phyloP scores from a whole-genome alignment of 164 flowering plant genomes.

The Chimonanthus salicifolius region DNA sequence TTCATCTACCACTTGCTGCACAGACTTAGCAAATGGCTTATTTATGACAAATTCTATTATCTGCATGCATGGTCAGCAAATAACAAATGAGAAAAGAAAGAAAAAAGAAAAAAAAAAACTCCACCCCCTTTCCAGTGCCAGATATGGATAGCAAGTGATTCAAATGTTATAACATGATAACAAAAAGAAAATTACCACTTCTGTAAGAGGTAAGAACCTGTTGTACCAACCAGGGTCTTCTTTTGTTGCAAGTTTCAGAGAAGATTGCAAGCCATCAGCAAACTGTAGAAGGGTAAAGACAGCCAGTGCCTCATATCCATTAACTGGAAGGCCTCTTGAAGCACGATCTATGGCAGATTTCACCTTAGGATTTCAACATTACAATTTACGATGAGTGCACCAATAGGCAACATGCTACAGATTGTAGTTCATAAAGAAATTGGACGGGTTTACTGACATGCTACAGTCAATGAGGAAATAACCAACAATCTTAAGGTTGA shows the following conservation, averaged over 20 bases:
- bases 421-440: too few species aligned
- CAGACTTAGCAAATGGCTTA: constrained; percentile 41
- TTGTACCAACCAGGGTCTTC: constrained; percentile 64
- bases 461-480: too few species aligned
- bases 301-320: constrained; percentile 66
- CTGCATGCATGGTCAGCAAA: constrained; percentile 32
- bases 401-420: not conserved
- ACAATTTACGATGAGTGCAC: constrained; percentile 4
- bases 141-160: too few species aligned
- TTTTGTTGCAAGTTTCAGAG: constrained; percentile 56
- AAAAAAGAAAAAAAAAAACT: too few species aligned
- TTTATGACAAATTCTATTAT: constrained; percentile 44
- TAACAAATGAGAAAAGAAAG: not conserved
- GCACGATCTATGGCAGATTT: constrained; percentile 58
- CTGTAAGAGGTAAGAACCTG: constrained; percentile 74
- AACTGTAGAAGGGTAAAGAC: constrained; percentile 45
- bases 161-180: not conserved
- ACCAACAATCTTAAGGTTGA: too few species aligned
- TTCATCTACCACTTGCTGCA: constrained; percentile 63
- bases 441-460: too few species aligned
- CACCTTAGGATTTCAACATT: constrained; percentile 41
- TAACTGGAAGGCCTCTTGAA: constrained; percentile 42
- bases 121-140: not conserved
- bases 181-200: constrained; percentile 42
- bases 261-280: constrained; percentile 53